Conservation (phyloP, 129 eudicot species). For the Sambucus nigra region DNA sequence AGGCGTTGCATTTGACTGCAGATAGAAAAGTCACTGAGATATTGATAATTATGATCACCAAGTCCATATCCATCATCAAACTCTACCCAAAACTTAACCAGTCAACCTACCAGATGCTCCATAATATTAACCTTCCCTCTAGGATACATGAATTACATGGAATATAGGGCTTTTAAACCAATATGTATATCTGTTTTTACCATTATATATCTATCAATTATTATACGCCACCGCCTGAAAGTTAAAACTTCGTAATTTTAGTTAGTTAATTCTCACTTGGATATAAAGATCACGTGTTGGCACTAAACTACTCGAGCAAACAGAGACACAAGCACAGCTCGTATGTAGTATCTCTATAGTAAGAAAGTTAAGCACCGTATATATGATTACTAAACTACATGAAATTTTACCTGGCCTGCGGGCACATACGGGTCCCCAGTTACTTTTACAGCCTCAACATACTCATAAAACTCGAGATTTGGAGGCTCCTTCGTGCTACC, state of each 20-base stretch:
- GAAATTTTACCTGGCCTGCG: constrained; percentile 76
- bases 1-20: too few species aligned
- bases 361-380: too few species aligned
- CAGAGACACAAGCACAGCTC: not conserved
- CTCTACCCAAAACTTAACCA: too few species aligned
- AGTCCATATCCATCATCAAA: not conserved
- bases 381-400: not conserved
- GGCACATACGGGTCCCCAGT: constrained; percentile 92
- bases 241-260: too few species aligned
- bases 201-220: not conserved
- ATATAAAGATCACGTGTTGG: not conserved
- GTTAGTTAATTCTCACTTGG: not conserved
- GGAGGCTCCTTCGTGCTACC: constrained; percentile 33
- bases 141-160: too few species aligned
- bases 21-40: not conserved
- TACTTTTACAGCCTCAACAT: constrained; percentile 87
- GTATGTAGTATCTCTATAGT: too few species aligned
- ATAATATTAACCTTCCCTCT: too few species aligned
- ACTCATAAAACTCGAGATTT: constrained; percentile 76
- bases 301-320: not conserved
- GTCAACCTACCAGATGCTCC: too few species aligned
- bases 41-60: not conserved
- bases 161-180: not conserved
- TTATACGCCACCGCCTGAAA: not conserved
- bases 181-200: not conserved